Base-by-base conservation (phyloP, 192 early-diverging fungal genomes). In the Allomyces macrogynus region DNA sequence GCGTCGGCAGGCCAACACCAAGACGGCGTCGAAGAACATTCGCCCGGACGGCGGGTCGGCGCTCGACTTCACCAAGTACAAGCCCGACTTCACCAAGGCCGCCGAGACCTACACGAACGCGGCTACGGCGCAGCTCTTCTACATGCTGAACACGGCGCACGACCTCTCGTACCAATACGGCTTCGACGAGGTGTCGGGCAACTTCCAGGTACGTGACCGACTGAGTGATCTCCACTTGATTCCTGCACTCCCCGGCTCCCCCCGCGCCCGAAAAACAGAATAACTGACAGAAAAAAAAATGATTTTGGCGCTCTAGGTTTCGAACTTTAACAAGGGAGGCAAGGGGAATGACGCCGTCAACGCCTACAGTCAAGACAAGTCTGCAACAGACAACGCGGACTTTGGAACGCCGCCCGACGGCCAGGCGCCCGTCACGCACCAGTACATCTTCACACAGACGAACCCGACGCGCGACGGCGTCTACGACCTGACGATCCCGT, bases 401-500 rank as follows among this genome's bases (percentile, higher is more conserved):
- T 97, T 97, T 80, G 89, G 89, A 8, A 93, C 94, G 24, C 92
- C 92, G 23, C 91, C 90, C 1, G 93, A 96, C 77, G 93, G 93
- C 65, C 82, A 89, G 73, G 80, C 80, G 63, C 84, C 84, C 24
- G 79, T 86, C 67, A 97, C 93, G 93, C 84, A 89, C 62, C 93
- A 93, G 93, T 95, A 89, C 64, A 80, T 89, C 4, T 97, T 91
- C 91, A 86, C 89, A 62, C 69, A 75, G 23, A 84, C 85, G 4
- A 67, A 71, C 1, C 86, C 89, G 10, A 70, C 76, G 67, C 75
- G 91, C 40, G 93, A 97, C 71, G 90, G 89, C 43, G 89, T 90
- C 63, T 74, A 93, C 61, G 91, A 92, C 77, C 83, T 84, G 43
- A 91, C 91, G 62, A 93, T 94, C 70, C 80, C 92, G 42, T 87